These are phyloP conservation scores for Pezizomycotina sp. DNA, from an alignment of 2,329 filamentous ascomycete genomes.

Conservation along the genomic window DNA sequence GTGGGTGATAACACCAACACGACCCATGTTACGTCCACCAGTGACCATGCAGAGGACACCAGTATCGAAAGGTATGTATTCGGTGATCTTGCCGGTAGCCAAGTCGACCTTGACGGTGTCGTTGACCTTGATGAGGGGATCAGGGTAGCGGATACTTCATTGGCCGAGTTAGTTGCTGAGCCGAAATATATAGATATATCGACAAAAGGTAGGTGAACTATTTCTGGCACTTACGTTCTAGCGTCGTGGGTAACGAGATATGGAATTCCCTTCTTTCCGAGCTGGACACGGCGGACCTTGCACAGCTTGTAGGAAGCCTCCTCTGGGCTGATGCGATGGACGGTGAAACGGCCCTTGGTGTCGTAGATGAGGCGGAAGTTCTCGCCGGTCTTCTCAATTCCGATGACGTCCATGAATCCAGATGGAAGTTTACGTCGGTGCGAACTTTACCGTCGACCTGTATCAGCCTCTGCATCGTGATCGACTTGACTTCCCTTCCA, in stretches of 20 bases:
- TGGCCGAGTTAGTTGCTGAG: conserved; percentile 27
- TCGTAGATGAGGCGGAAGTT: conserved; percentile 99
- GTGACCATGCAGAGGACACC: conserved; percentile 97
- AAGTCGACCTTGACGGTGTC: conserved; percentile 99
- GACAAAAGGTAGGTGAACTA: too few species aligned
- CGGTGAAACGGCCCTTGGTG: conserved; percentile 99
- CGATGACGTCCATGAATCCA: conserved; percentile 99
- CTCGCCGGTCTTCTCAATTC: conserved; percentile 99
- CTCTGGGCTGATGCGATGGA: conserved; percentile 96
- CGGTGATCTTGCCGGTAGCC: conserved; percentile 87
- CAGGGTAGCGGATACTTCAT: conserved; percentile 92
- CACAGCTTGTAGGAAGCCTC: conserved; percentile 99
- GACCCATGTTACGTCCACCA: conserved; percentile 99
- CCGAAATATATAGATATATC: conserved; percentile 6
- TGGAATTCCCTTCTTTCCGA: conserved; percentile 99
- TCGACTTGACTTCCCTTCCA: conserved; percentile 84
- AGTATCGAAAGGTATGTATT: conserved; percentile 98
- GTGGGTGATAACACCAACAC: conserved; percentile 99
- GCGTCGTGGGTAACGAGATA: conserved; percentile 99
- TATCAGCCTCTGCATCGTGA: conserved; percentile 98
- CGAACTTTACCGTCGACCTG: conserved; percentile 99
- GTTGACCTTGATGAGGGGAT: conserved; percentile 98
- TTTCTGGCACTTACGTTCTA: conserved; percentile 78
- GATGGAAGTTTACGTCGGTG: conserved; percentile 93
- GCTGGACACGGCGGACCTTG: conserved; percentile 99